Base-by-base conservation (phyloP, 768 basidiomycete species). In the Aureoboletus auriporus region DNA sequence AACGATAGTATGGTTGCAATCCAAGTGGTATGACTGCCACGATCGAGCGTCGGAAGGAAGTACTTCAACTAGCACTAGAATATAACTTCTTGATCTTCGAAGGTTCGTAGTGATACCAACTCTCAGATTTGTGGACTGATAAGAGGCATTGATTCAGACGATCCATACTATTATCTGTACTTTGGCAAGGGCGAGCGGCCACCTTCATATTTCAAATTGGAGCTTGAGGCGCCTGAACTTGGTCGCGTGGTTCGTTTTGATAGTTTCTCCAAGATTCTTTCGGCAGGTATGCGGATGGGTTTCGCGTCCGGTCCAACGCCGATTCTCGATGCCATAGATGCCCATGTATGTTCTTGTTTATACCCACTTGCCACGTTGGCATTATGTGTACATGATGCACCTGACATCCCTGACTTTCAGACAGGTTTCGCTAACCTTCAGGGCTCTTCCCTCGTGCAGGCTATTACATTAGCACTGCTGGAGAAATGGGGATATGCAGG, bases 161-260 rank as follows among this genome's bases (percentile, higher is more conserved):
- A 91, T 64, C 90, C 90, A 0, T 89, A 87, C 60, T 84, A 75
- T 60, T 84, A 82, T 56, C 66, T 92, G 46, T 89, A 91, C 69
- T 93, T 84, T 54, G 86, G 88, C 31, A 66, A 72, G 14, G 64
- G 66, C 8, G 72, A 81, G 23, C 76, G 84, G 13, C 80, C 82
- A 11, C 80, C 85, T 1, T 89, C 86, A 0, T 95, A 93, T 67
- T 93, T 94, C 61, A 74, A 79, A 34, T 75, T 95, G 33, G 93
- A 96, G 65, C 73, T 71, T 11, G 75, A 80, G 44, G 77, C 79
- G 54, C 73, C 77, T 12, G 78, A 82, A 56, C 76, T 79, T 20
- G 93, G 93, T 3, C 80, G 84, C 11, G 91, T 95, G 34, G 57
- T 95, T 16, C 81, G 93, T 35, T 92, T 95, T 64, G 93, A 96